Conservation (phyloP, 495 filamentous ascomycete genomes). For the Evernia prunastri region DNA sequence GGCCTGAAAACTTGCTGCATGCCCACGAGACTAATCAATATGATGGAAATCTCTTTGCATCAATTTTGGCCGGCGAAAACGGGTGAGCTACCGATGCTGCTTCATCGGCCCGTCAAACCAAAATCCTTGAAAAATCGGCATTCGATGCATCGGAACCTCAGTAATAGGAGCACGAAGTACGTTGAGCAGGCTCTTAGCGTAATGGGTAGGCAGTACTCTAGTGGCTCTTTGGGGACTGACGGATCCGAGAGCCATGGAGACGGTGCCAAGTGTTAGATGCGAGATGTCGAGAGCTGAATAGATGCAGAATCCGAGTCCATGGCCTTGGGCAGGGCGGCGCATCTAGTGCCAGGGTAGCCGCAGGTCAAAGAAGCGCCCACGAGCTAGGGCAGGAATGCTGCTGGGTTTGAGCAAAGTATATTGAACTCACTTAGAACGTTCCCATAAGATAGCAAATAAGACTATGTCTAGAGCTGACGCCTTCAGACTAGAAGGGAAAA, state of each 20-base stretch:
- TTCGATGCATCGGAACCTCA: not conserved
- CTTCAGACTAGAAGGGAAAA: conserved; percentile 11
- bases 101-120: not conserved
- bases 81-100: not conserved
- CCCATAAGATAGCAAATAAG: conserved; percentile 11
- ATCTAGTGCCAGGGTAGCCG: conserved; percentile 14
- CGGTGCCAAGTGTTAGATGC: conserved; percentile 3
- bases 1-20: not conserved
- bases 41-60: not conserved
- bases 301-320: conserved; percentile 7
- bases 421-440: not conserved
- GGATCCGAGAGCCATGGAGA: not conserved
- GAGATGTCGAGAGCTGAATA: not conserved
- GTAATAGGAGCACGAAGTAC: not conserved
- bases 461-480: conserved; percentile 11
- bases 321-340: conserved; percentile 11
- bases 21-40: not conserved
- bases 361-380: conserved; percentile 16
- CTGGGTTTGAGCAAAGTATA: not conserved
- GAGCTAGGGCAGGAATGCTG: conserved; percentile 8
- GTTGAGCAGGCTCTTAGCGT: not conserved
- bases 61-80: not conserved
- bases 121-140: not conserved
- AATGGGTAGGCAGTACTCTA: not conserved
- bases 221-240: not conserved